Evolutionary conservation across 768 basidiomycete genomes (phyloP).

Genomic region (Pleurotus tuber-regium): DNA sequence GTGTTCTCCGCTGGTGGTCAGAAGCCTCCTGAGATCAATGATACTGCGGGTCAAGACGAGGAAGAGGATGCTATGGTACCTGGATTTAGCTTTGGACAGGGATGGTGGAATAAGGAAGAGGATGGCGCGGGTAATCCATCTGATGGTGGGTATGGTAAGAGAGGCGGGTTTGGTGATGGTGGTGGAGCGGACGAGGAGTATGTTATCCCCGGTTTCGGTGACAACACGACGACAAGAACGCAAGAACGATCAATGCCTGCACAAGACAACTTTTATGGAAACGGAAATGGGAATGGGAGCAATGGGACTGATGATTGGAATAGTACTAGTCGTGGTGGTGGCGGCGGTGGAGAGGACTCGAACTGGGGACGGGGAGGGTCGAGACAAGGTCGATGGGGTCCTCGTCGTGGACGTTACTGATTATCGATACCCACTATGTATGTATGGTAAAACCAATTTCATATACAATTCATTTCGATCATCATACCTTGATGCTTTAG

Average conservation of each 20-base stretch:
- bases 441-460: too few relatives aligned
- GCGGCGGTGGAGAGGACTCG: conserved; percentile 31
- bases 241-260: conserved; percentile 22
- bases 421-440: conserved; percentile 9
- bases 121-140: conserved; percentile 24
- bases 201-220: conserved; percentile 64
- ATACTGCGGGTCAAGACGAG: conserved; percentile 61
- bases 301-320: conserved; percentile 30
- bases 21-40: conserved; percentile 72
- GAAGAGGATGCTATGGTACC: conserved; percentile 75
- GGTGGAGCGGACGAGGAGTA: conserved; percentile 45
- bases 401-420: conserved; percentile 17
- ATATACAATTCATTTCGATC: too few relatives aligned
- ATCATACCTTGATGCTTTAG: too few relatives aligned
- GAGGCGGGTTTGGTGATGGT: conserved; percentile 24
- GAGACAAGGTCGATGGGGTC: conserved; percentile 28
- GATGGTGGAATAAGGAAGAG: conserved; percentile 49
- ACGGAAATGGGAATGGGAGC: conserved; percentile 17
- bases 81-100: conserved; percentile 56
- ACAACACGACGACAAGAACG: conserved; percentile 17
- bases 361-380: conserved; percentile 25
- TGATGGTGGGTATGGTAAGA: conserved; percentile 18
- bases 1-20: conserved; percentile 82
- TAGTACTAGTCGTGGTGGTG: conserved; percentile 32
- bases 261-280: conserved; percentile 20